phyloP scores from a whole-genome alignment of 345 rosid genomes.

The Chamaenerion angustifolium region DNA sequence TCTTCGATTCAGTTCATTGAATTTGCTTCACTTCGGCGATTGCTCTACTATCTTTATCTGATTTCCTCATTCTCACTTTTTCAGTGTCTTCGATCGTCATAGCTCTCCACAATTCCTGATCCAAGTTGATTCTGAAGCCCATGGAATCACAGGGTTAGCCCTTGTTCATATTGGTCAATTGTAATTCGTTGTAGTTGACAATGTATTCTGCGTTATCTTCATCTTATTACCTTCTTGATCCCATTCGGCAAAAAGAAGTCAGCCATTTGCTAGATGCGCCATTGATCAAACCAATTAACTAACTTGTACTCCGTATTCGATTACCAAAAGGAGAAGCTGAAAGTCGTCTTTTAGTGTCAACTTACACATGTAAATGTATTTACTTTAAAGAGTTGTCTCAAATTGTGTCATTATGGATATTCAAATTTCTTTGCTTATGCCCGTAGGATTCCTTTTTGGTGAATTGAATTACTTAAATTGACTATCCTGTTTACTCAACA shows the following conservation, averaged over 20 bases:
- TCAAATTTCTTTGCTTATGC: not conserved
- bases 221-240: not conserved
- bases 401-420: not conserved
- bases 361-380: too few relatives aligned
- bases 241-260: too few relatives aligned
- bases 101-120: conserved; percentile 5
- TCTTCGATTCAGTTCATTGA: not conserved
- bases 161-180: not conserved
- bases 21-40: not conserved
- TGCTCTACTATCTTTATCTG: not conserved
- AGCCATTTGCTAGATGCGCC: too few relatives aligned
- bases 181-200: not conserved
- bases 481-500: conserved; percentile 9
- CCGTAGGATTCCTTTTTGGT: not conserved
- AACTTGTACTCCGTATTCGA: too few relatives aligned
- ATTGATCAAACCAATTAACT: too few relatives aligned
- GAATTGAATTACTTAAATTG: not conserved
- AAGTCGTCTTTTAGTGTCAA: too few relatives aligned
- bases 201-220: not conserved
- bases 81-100: conserved; percentile 4
- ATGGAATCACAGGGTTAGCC: conserved; percentile 57
- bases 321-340: too few relatives aligned
- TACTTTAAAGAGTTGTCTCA: too few relatives aligned
- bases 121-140: conserved; percentile 12
- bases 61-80: not conserved